Evolutionary conservation across 139 green algal genomes (phyloP), one percentile per base, ranked within the genome.

Genomic region (Limnomonas spitsbergensis): DNA sequence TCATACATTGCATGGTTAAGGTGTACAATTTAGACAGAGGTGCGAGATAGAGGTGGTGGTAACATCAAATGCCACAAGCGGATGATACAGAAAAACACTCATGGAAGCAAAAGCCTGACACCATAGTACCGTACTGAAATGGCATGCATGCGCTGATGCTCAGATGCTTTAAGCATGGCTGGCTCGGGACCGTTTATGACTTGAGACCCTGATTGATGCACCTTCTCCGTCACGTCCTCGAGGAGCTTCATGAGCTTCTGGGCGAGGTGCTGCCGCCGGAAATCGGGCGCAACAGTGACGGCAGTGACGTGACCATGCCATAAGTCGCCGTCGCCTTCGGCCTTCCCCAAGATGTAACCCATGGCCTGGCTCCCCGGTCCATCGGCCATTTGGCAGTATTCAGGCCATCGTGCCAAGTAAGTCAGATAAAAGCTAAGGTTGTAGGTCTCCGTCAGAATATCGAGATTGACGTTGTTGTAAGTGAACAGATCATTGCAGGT

Each of bases 241-340:
- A 99, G 84, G 4, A 89, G 42, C 47, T 90, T 40, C 94, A 99
- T 99, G 2, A 99, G 86, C 80, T 95, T 95, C 4, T 89, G 72
- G 0, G 96, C 96, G n/a, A 99, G 88, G 29, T 87, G 86, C 72
- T 90, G 87, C 36, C 89, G 82, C 67, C 94, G 83, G 80, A 90
- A 97, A 38, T 94, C 81, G 0, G 94, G 93, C 1, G 88, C 93
- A 1, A 99, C 79, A 1, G 96, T 99, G 1, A 99, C 92, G 1
- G 96, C 96, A 4, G 95, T 99, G 4, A 99, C 96, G 81, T 99
- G 96, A 0, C 96, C 96, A 83, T 99, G 96, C 95, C 95, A 99
- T 40, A 89, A 69, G 39, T 91, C 82, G 0, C 88, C 92, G 32
- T 87, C 35, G 35, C 96, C 96, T 83, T 99, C 96, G 4, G 89